phyloP scores from a whole-genome alignment of 495 filamentous ascomycete species.

The Lophiostoma macrostomum region DNA sequence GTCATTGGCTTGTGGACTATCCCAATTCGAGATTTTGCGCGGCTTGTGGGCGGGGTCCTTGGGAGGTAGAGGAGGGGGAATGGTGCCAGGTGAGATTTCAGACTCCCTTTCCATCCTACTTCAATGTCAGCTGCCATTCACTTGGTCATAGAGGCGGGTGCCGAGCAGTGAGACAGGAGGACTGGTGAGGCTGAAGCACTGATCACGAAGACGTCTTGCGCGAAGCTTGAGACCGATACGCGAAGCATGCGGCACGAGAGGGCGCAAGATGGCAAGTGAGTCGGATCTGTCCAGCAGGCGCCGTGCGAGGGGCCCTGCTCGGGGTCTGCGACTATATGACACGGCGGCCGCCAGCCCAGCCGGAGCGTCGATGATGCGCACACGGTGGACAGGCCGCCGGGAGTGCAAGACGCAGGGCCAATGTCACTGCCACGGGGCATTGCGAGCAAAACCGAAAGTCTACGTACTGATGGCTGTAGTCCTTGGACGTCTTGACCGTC shows the following conservation, averaged over 20 bases:
- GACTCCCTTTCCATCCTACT: constrained; percentile 29
- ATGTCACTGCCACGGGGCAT: background rate
- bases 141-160: background rate
- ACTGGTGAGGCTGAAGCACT: constrained; percentile 19
- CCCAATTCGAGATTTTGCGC: constrained; percentile 41
- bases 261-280: too few relatives aligned
- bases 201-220: background rate
- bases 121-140: constrained; percentile 22
- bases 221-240: background rate
- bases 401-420: background rate
- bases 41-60: constrained; percentile 34
- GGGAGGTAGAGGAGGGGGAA: constrained; percentile 38
- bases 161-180: constrained; percentile 18
- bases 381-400: background rate
- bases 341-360: too few relatives aligned
- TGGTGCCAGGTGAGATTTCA: constrained; percentile 45
- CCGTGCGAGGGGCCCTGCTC: too few relatives aligned
- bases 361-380: background rate
- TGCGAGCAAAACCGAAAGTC: background rate
- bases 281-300: too few relatives aligned
- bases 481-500: constrained; percentile 56
- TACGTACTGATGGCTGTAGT: constrained; percentile 38
- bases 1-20: constrained; percentile 50
- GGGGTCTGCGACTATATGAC: too few relatives aligned
- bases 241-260: background rate